These are phyloP conservation scores for Umbilicaria muhlenbergii DNA, from an alignment of 495 filamentous ascomycete genomes.

Conservation along the genomic window DNA sequence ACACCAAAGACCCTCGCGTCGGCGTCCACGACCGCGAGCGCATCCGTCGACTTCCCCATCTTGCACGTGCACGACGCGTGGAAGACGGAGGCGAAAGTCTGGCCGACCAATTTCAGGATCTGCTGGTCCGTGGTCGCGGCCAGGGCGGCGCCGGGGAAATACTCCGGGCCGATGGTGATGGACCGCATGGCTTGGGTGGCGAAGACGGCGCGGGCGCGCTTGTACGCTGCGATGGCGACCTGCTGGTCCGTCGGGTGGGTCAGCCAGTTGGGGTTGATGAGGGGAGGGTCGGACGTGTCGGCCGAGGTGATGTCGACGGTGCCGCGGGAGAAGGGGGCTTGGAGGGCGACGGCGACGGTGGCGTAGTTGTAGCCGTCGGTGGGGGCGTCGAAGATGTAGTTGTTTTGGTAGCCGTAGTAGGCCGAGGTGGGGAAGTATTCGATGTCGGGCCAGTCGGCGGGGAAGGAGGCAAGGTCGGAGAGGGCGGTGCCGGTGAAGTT, in stretches of 20 bases:
- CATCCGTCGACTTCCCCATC: constrained; percentile 35
- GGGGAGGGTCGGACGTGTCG: constrained; percentile 26
- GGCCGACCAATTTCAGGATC: constrained; percentile 31
- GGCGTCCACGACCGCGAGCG: constrained; percentile 40
- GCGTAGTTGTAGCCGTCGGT: constrained; percentile 29
- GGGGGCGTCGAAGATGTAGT: constrained; percentile 10
- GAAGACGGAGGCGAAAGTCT: constrained; percentile 27
- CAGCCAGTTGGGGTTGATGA: constrained; percentile 41
- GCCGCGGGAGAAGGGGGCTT: constrained; percentile 36
- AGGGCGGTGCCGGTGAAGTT: constrained; percentile 12
- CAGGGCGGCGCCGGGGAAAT: constrained; percentile 25
- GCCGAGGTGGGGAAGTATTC: constrained; percentile 26
- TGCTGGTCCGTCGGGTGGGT: constrained; percentile 7
- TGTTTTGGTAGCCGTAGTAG: constrained; percentile 9
- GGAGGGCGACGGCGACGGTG: constrained; percentile 23
- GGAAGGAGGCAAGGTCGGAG: constrained; percentile 19
- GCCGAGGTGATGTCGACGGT: constrained; percentile 34
- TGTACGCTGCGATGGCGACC: constrained; percentile 5
- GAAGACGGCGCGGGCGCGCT: constrained; percentile 24
- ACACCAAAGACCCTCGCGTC: constrained; percentile 36
- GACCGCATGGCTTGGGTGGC: constrained; percentile 22
- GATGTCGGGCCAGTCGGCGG: constrained; percentile 43
- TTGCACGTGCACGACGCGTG: constrained; percentile 33
- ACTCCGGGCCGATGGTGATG: constrained; percentile 30
- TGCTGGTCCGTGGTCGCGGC: constrained; percentile 31